A percentile compares a stretch with the other conserved stretches of the same genome.
Evolutionary conservation across 2,329 filamentous ascomycete genomes (phyloP).

Genomic region (Aspergillus sp.): DNA sequence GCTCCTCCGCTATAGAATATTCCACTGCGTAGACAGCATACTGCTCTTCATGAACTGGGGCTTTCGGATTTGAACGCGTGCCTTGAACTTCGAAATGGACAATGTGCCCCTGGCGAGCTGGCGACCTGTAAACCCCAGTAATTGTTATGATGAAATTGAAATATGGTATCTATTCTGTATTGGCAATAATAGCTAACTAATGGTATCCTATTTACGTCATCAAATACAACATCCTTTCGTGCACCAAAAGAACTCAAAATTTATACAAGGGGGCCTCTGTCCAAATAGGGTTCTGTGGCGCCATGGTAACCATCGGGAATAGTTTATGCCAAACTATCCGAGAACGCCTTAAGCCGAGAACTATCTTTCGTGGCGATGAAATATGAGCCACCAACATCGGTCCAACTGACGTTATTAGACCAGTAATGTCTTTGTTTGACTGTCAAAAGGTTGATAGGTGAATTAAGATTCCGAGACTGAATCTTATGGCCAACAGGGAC

Average conservation of each 20-base stretch:
- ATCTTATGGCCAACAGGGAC: slow-evolving; percentile 77
- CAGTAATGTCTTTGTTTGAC: slow-evolving; percentile 73
- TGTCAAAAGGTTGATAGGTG: slow-evolving; percentile 76
- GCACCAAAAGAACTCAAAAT: background rate
- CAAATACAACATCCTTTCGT: background rate
- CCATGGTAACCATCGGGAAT: background rate
- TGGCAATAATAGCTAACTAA: background rate
- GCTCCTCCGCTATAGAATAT: background rate
- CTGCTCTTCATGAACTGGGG: background rate
- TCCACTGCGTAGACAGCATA: background rate
- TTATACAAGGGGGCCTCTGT: slow-evolving; percentile 1
- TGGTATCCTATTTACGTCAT: slow-evolving; percentile 8
- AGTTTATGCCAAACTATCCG: slow-evolving; percentile 35
- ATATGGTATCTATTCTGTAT: slow-evolving; percentile 2
- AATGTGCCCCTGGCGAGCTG: too few relatives aligned
- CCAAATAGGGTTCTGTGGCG: background rate
- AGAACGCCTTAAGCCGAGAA: slow-evolving; percentile 52
- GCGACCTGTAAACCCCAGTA: background rate
- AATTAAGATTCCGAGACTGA: slow-evolving; percentile 71
- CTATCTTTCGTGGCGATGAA: slow-evolving; percentile 82
- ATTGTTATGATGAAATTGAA: background rate
- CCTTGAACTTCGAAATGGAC: background rate
- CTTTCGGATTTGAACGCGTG: too few relatives aligned
- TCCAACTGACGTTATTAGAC: slow-evolving; percentile 81
- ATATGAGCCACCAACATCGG: slow-evolving; percentile 76